These are phyloP conservation scores for Diaporthe vaccinii DNA, from an alignment of 2,329 filamentous ascomycete species.

Conservation along the genomic window DNA sequence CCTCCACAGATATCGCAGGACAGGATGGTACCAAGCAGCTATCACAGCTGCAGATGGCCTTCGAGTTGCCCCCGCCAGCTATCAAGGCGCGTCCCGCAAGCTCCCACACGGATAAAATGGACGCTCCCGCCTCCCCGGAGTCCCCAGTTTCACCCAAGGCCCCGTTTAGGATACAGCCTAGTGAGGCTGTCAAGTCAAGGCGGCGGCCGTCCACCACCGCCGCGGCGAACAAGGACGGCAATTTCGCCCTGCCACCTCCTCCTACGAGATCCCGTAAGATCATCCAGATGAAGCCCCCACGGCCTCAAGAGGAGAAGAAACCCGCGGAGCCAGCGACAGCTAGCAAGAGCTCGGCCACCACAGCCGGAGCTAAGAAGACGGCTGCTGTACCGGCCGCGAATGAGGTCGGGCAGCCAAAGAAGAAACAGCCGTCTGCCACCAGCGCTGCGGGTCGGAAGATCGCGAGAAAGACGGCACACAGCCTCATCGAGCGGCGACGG, in stretches of 20 bases:
- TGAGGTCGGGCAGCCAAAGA: slow-evolving; percentile 64
- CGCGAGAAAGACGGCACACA: slow-evolving; percentile 95
- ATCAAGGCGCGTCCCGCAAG: slow-evolving; percentile 62
- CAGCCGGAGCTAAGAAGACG: slow-evolving; percentile 41
- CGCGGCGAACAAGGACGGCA: slow-evolving; percentile 64
- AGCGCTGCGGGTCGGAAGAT: slow-evolving; percentile 95
- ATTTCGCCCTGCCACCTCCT: slow-evolving; percentile 88
- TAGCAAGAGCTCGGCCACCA: slow-evolving; percentile 42
- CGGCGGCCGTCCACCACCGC: slow-evolving; percentile 62
- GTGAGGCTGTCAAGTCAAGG: slow-evolving; percentile 66
- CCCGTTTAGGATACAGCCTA: slow-evolving; percentile 62
- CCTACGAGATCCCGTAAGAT: slow-evolving; percentile 95
- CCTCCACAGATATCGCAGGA: slow-evolving; percentile 83
- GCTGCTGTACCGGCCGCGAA: slow-evolving; percentile 44
- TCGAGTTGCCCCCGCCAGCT: slow-evolving; percentile 84
- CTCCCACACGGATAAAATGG: slow-evolving; percentile 42
- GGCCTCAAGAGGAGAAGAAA: slow-evolving; percentile 56
- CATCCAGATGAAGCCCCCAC: slow-evolving; percentile 91
- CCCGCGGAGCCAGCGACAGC: slow-evolving; percentile 41
- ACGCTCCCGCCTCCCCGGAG: slow-evolving; percentile 34
- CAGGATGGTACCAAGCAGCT: slow-evolving; percentile 76
- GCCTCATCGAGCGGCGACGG: slow-evolving; percentile 89
- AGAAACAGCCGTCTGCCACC: slow-evolving; percentile 80
- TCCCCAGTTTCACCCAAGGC: slow-evolving; percentile 46
- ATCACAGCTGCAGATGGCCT: slow-evolving; percentile 74